Evolutionary conservation across 768 basidiomycete genomes (phyloP).

Genomic region (Pisolithus tinctorius): DNA sequence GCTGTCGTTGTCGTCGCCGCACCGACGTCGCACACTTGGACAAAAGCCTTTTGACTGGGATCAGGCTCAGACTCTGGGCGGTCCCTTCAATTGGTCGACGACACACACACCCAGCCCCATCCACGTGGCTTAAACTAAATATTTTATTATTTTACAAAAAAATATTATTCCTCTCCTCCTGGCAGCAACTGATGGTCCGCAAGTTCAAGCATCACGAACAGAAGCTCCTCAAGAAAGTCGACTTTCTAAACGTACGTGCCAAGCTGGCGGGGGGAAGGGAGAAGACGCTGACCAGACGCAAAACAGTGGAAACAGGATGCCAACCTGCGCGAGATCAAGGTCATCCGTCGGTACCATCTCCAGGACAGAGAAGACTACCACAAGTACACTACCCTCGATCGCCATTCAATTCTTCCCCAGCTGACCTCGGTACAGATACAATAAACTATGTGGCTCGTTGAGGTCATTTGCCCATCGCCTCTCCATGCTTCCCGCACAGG

Average conservation of each 20-base stretch:
- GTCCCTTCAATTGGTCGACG: too few relatives aligned
- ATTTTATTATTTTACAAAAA: not conserved
- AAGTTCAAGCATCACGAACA: conserved; percentile 96
- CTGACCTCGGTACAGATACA: conserved; percentile 53
- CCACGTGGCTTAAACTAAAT: conserved; percentile 20
- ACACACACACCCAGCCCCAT: too few relatives aligned
- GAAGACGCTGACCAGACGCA: conserved; percentile 1
- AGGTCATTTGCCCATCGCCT: conserved; percentile 82
- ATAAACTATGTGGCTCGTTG: conserved; percentile 87
- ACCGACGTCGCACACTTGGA: too few relatives aligned
- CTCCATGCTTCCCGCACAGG: conserved; percentile 80
- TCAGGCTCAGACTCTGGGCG: too few relatives aligned
- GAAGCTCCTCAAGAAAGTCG: conserved; percentile 92
- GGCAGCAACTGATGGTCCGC: conserved; percentile 56
- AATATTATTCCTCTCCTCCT: not conserved
- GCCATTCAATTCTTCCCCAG: not conserved
- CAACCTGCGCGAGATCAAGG: conserved; percentile 81
- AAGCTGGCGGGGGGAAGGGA: not conserved
- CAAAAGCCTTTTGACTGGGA: too few relatives aligned
- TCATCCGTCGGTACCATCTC: conserved; percentile 93
- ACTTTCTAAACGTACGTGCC: conserved; percentile 79
- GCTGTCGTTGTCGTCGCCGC: too few relatives aligned
- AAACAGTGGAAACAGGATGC: conserved; percentile 94
- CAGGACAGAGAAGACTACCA: conserved; percentile 93
- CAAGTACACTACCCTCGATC: conserved; percentile 44